A percentile compares a stretch with the other conserved stretches of the same genome.
phyloP scores from a whole-genome alignment of 495 filamentous ascomycete genomes.

The Daldinia loculata region DNA sequence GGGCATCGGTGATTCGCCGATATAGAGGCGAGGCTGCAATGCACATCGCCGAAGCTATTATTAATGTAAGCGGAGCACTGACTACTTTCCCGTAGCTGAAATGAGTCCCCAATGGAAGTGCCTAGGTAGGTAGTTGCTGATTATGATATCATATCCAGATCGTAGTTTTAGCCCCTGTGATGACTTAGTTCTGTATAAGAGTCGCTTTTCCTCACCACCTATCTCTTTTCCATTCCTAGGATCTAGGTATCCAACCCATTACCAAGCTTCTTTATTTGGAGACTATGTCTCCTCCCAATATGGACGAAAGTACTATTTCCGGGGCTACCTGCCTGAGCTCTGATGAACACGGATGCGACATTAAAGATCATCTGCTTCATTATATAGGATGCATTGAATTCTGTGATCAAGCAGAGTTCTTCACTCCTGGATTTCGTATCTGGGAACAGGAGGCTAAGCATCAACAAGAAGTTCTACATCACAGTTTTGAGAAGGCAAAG shows the following conservation, averaged over 20 bases:
- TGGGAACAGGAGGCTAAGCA: slow-evolving; percentile 34
- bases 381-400: slow-evolving; percentile 49
- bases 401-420: slow-evolving; percentile 33
- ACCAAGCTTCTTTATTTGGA: too few relatives aligned
- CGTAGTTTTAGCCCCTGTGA: not conserved
- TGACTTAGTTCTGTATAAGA: not conserved
- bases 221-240: not conserved
- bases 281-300: not conserved
- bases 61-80: not conserved
- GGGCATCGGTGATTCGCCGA: not conserved
- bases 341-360: slow-evolving; percentile 27
- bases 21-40: not conserved
- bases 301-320: not conserved
- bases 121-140: too few relatives aligned
- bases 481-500: slow-evolving; percentile 8
- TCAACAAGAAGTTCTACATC: not conserved
- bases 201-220: not conserved
- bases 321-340: slow-evolving; percentile 16
- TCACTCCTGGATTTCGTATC: slow-evolving; percentile 25
- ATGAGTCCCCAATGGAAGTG: not conserved
- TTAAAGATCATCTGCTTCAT: slow-evolving; percentile 46
- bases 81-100: not conserved
- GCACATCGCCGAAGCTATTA: not conserved
- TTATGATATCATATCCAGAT: too few relatives aligned
- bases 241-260: not conserved